Conservation (phyloP, 306 rosid species). For the Datisca glomerata region DNA sequence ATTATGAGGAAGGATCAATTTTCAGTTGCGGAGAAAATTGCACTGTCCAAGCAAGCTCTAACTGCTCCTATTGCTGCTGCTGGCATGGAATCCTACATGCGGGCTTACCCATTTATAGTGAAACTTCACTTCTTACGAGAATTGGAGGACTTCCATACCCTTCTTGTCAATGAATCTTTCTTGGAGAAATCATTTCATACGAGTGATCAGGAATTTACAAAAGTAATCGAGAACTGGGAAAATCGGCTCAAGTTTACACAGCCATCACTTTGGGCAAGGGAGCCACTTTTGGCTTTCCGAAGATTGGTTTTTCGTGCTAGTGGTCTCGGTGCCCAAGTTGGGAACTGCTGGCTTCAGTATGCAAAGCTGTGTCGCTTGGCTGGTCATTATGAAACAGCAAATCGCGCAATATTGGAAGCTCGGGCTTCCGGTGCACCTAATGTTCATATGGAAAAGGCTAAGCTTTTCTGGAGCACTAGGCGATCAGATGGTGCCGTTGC, state of each 20-base stretch:
- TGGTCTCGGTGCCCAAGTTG: constrained; percentile 78
- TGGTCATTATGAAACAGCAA: constrained; percentile 95
- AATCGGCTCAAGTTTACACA: constrained; percentile 78
- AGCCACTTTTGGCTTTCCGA: constrained; percentile 81
- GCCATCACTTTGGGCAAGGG: constrained; percentile 92
- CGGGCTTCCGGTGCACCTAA: constrained; percentile 84
- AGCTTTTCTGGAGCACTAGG: constrained; percentile 84
- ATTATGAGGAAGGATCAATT: constrained; percentile 89
- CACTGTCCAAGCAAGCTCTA: constrained; percentile 79
- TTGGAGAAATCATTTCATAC: constrained; percentile 62
- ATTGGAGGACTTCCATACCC: constrained; percentile 76
- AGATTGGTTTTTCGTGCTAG: constrained; percentile 74
- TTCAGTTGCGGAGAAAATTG: constrained; percentile 74
- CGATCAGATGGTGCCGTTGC: constrained; percentile 93
- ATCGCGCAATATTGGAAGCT: constrained; percentile 88
- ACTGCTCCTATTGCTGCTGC: constrained; percentile 96
- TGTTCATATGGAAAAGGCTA: constrained; percentile 85
- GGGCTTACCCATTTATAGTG: constrained; percentile 87
- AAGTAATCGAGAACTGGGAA: constrained; percentile 81
- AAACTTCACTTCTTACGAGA: constrained; percentile 90
- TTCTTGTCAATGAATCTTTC: constrained; percentile 70
- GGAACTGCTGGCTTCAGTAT: constrained; percentile 96
- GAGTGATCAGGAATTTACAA: constrained; percentile 48
- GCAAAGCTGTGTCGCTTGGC: constrained; percentile 91
- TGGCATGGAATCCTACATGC: constrained; percentile 92